Base-by-base conservation (phyloP, 768 basidiomycete species). In the Hirschioporus abietinus region DNA sequence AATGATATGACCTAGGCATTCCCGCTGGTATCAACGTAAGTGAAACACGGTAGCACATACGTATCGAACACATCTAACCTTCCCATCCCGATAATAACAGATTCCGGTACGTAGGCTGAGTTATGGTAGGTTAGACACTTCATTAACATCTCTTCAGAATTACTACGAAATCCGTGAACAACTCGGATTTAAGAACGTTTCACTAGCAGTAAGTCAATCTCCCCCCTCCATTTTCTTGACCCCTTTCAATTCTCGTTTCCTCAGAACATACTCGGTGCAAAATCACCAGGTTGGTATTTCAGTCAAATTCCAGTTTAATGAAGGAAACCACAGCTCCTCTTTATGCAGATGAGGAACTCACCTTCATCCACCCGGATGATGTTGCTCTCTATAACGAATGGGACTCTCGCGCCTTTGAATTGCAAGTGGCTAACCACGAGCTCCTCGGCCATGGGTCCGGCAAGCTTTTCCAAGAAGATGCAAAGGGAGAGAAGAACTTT, bases 381-480 rank as follows among this genome's bases (percentile, higher is more conserved):
- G 81, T 86, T 25, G 84, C 81, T 8, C 77, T 92, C 17, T 94
- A 91, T 77, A 88, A 90, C 71, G 79, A 82, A 36, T 95, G 91
- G 92, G 90, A 93, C 68, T 84, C 81, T 36, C 82, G 84, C 20
- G 86, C 92, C 0, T 95, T 95, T 71, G 93, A 95, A 70, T 79
- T 96, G 0, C 94, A 95, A 71, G 93, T 96, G 23, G 94, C 94
- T 12, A 94, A 92, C 73, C 94, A 95, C 74, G 94, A 95, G 71
- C 79, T 95, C 0, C 84, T 95, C 17, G 93, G 93, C 0, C 92
- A 95, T 69, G 93, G 92, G 12, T 88, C 88, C 1, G 93, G 93
- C 20, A 93, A 94, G 73, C 78, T 93, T 0, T 91, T 95, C 73
- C 86, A 89, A 71, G 92, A 95, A 76, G 80, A 83, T 66, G 79